Evolutionary conservation across 1,139 yeast species (phyloP), one percentile per base, ranked within the genome.

Genomic region (Zygosaccharomyces sapae): DNA sequence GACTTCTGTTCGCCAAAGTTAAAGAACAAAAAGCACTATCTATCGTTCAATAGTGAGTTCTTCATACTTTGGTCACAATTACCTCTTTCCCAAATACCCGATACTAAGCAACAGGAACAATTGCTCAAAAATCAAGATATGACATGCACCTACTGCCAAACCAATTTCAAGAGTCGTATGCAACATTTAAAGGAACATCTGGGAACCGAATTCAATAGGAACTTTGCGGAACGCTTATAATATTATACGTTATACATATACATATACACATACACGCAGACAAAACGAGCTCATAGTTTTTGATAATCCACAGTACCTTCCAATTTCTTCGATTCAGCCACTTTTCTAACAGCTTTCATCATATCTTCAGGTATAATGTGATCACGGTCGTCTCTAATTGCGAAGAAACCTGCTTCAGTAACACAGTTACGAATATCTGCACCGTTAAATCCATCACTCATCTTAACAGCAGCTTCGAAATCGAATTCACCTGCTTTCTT

Each of bases 361-460:
- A 94, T 70, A 72, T 94, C 98, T 62, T 86, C 84, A 67, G 94
- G 98, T 47, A 87, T 69, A 61, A 94, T 88, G 70, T 88, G 87
- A 66, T 92, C 97, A 63, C 98, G 82, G 66, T 92, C 98, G 62
- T 92, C 97, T 70, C 98, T 81, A 61, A 94, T 94, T 51, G 98
- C 98, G 63, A 90, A 89, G 72, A 94, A 92, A 2, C 98, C 99
- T 24, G 97, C 97, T 72, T 94, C 99, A n/a, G 99, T 94, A 34
- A 90, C 80, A 52, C 94, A 97, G 67, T 94, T 94, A 70, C 98
- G 82, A 59, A 94, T 84, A 76, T 94, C 99, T 4, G 98, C 98
- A 70, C 99, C 99, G 69, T 94, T 94, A 71, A 94, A 92, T 1
- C 98, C 98, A 70, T 94, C 98, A 69, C 95, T 84, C 97, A 92